Base-by-base conservation (phyloP, 192 early-diverging fungal genomes). In the Podila clonocystis region DNA sequence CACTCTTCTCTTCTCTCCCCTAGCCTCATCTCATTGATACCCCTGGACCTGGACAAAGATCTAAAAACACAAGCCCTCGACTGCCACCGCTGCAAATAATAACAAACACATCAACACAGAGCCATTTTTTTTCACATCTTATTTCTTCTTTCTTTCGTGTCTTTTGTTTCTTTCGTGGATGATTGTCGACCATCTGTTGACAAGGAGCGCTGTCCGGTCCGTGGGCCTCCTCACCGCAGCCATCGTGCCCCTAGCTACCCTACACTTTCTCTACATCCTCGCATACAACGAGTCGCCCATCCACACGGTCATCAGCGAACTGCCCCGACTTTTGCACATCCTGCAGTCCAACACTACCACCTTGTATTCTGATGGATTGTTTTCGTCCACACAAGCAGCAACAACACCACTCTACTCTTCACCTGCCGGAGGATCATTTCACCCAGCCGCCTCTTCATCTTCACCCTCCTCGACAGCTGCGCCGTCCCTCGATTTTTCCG, bases 251-350 rank as follows among this genome's bases (percentile, higher is more conserved):
- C n/a, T 77, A 4, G 74, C 74, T 1, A 58, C 57, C 5, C 64
- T 57, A 17, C 69, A 77, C 24, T 65, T 77, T 15, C 48, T 62
- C 58, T 77, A 77, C 74, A 70, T 70, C 49, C 60, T 77, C 48
- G 67, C 74, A 48, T 77, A 77, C 58, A 70, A 66, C 2, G 74
- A 77, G 45, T 70, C 74, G 13, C 68, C 74, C n/a, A 17, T 77
- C 57, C 62, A 70, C 58, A 70, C 68, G 1, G 30, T 77, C 52
- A 41, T 77, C 8, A 60, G 7, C 19, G 67, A 77, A 4, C 5
- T 70, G 2, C 67, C 67, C 0, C 20, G 50, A 34, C 41, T 70
- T n/a, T 50, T 77, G 33, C 67, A 70, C 17, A 62, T 77, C 11
- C 28, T 77, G 8, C 67, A 67, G 0, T 29, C 74, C 29, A 66